These are phyloP conservation scores for Cyberlindnera sargentensis DNA, from an alignment of 805 yeast species.

Conservation along the genomic window DNA sequence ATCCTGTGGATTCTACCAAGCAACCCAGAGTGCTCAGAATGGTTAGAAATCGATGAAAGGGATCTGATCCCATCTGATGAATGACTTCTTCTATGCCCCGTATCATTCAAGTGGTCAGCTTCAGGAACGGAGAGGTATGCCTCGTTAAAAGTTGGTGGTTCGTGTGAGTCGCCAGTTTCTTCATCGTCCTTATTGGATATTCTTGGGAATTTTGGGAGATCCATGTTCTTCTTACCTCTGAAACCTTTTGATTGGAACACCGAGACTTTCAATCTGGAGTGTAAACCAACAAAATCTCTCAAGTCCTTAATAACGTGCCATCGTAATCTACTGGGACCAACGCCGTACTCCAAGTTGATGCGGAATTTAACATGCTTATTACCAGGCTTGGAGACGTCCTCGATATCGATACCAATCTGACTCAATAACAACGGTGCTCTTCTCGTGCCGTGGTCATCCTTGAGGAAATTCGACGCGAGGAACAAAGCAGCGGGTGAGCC, in stretches of 20 bases:
- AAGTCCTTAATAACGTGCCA: slow-evolving; percentile 77
- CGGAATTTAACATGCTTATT: slow-evolving; percentile 37
- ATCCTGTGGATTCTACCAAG: slow-evolving; percentile 12
- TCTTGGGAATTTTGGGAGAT: slow-evolving; percentile 33
- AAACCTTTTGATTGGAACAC: slow-evolving; percentile 31
- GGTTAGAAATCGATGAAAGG: not conserved
- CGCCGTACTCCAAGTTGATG: slow-evolving; percentile 85
- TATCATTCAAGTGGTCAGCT: not conserved
- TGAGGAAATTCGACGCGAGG: slow-evolving; percentile 64
- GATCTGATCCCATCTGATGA: not conserved
- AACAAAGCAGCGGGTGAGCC: slow-evolving; percentile 73
- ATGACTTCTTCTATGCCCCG: not conserved
- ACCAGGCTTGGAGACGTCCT: slow-evolving; percentile 36
- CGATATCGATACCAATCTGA: slow-evolving; percentile 59
- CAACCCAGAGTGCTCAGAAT: slow-evolving; percentile 5
- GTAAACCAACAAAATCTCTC: slow-evolving; percentile 65
- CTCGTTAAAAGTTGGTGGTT: slow-evolving; percentile 16
- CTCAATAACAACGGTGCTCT: slow-evolving; percentile 80
- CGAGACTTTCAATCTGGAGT: slow-evolving; percentile 56
- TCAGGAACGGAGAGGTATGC: slow-evolving; percentile 15
- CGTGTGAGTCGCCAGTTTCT: slow-evolving; percentile 1
- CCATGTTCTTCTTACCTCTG: slow-evolving; percentile 22
- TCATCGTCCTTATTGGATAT: slow-evolving; percentile 2
- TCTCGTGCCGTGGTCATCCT: slow-evolving; percentile 68
- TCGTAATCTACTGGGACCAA: slow-evolving; percentile 66